These are phyloP conservation scores for Teratosphaeria gauchensis DNA, from an alignment of 2,329 filamentous ascomycete species.

Conservation along the genomic window DNA sequence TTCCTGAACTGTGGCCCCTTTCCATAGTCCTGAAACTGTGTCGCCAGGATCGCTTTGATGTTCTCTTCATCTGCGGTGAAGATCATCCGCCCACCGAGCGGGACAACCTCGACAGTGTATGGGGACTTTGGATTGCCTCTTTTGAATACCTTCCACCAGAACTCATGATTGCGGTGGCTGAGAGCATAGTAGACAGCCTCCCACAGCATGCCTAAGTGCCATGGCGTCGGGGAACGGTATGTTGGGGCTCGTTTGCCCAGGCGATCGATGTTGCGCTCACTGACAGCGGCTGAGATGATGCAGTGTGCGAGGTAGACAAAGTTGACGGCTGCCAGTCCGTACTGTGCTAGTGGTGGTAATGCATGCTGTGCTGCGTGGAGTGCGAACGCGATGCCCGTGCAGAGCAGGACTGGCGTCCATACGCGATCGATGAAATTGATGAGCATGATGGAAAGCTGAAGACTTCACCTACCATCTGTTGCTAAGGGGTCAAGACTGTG, in stretches of 20 bases:
- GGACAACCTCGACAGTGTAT: slow-evolving; percentile 52
- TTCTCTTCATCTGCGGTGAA: slow-evolving; percentile 80
- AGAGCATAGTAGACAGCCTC: slow-evolving; percentile 40
- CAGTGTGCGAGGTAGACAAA: slow-evolving; percentile 11
- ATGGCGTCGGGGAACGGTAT: slow-evolving; percentile 30
- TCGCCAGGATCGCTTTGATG: slow-evolving; percentile 81
- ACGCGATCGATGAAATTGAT: slow-evolving; percentile 11
- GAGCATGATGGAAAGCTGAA: slow-evolving; percentile 5
- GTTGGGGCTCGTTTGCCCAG: slow-evolving; percentile 38
- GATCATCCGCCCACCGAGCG: slow-evolving; percentile 51
- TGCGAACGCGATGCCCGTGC: slow-evolving; percentile 1
- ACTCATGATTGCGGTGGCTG: slow-evolving; percentile 47
- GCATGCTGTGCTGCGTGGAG: slow-evolving; percentile 6
- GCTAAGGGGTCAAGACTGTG: not conserved
- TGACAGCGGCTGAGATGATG: slow-evolving; percentile 16
- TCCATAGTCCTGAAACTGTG: slow-evolving; percentile 76
- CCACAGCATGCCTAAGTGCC: slow-evolving; percentile 55
- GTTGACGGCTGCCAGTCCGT: slow-evolving; percentile 5
- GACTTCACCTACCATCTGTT: not conserved
- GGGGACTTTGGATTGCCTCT: slow-evolving; percentile 27
- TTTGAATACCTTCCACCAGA: slow-evolving; percentile 50
- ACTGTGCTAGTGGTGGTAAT: slow-evolving; percentile 7
- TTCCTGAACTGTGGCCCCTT: slow-evolving; percentile 66
- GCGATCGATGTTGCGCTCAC: slow-evolving; percentile 29
- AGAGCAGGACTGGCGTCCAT: slow-evolving; percentile 8